A percentile compares a stretch with the other conserved stretches of the same genome.
Evolutionary conservation across 1,139 yeast genomes (phyloP).

Genomic region (Taphrina confusa): DNA sequence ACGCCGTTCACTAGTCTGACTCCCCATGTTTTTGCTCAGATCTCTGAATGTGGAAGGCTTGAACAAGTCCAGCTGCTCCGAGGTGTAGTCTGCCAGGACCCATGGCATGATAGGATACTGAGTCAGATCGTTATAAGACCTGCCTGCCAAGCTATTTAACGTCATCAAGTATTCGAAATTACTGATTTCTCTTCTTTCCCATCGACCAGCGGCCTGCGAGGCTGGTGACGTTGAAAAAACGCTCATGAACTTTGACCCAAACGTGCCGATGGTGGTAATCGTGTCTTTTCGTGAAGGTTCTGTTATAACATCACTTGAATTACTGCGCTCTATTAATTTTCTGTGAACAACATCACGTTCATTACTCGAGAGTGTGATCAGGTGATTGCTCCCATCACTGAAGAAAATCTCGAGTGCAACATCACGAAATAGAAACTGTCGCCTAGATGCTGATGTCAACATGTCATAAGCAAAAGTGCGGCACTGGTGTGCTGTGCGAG

Average conservation of each 20-base stretch:
- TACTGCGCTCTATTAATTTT: conserved; percentile 45
- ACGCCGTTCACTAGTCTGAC: conserved; percentile 64
- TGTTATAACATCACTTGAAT: background rate
- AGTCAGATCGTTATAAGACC: conserved; percentile 81
- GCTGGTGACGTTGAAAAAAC: conserved; percentile 46
- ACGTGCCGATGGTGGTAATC: conserved; percentile 43
- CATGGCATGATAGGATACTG: conserved; percentile 91
- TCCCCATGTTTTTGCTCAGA: conserved; percentile 86
- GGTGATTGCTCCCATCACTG: conserved; percentile 66
- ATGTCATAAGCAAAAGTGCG: conserved; percentile 57
- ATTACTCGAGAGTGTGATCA: conserved; percentile 59
- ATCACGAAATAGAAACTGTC: conserved; percentile 74
- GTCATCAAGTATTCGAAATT: conserved; percentile 78
- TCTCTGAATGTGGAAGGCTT: conserved; percentile 68
- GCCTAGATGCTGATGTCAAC: conserved; percentile 63
- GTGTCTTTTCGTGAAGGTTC: conserved; percentile 10
- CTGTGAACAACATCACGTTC: conserved; percentile 61
- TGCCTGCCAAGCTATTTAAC: conserved; percentile 77
- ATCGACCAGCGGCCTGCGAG: conserved; percentile 53
- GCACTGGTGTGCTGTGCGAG: conserved; percentile 37
- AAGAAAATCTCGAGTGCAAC: conserved; percentile 77
- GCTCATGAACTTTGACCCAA: conserved; percentile 50
- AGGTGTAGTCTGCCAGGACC: conserved; percentile 78
- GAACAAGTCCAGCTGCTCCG: conserved; percentile 61
- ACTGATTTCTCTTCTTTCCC: conserved; percentile 76